Base-by-base conservation (phyloP, 108 stramenopile species). In the Schizochytrium sp. region DNA sequence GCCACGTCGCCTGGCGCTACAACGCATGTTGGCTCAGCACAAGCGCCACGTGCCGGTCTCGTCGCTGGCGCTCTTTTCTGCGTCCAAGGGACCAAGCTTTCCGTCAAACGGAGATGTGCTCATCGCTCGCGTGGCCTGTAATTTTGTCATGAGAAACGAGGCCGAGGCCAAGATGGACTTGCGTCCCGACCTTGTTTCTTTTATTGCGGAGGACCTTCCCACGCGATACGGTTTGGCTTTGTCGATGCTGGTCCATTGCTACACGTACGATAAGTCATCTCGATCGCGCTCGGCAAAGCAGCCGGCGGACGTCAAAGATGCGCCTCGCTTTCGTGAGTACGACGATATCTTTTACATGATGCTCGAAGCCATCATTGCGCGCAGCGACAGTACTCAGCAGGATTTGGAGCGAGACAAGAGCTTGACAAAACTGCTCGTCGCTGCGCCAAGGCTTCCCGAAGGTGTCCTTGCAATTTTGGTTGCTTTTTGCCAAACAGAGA, bases 201-300 rank as follows among this genome's bases (percentile, higher is more conserved):
- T 83, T 45, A 83, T 83, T 83, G 76, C 76, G 45, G 76, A 83
- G 19, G 76, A 83, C 51, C 28, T 83, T 6, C 76, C 76, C n/a
- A 83, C 45, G n/a, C 45, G 76, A 6, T 83, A 25, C 28, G 76
- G 76, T 14, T 45, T 83, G 6, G 76, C 76, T 8, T 16, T 53
- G 6, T 53, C 76, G 8, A 83, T 45, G 19, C 51, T 83, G 76
- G 45, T 34, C 0, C 76, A 83, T 34, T 53, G 45, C n/a, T 83
- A 53, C 51, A 53, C 76, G 45, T 83, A 83, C 28, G 76, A 47
- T 4, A 53, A 47, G 48, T 53, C 76, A 12, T 83, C 76, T 6
- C 63, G 63, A 8, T 59, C n/a, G 58, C 21, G 58, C n/a, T n/a
- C 19, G n/a, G n/a, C 1, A n/a, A 23, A 19, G 19, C 21, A 19